Conservation (phyloP, 2,329 filamentous ascomycete species). For the Gaeumannomyces sp. region DNA sequence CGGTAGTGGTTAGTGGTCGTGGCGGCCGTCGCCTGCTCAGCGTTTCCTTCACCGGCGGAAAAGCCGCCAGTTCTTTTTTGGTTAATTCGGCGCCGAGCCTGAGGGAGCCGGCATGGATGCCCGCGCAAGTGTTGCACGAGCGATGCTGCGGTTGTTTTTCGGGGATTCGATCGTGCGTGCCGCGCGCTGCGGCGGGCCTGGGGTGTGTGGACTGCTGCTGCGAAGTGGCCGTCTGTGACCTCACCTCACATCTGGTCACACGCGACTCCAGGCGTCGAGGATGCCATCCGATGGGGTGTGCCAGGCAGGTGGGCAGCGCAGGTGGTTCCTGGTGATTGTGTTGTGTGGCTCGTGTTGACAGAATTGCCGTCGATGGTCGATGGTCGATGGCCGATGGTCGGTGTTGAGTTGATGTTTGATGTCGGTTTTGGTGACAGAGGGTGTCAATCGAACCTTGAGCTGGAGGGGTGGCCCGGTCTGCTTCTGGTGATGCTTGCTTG, state of each 20-base stretch:
- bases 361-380: neutral
- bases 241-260: conserved; percentile 1
- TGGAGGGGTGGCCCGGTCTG: neutral
- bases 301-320: neutral
- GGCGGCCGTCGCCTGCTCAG: neutral
- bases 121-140: neutral
- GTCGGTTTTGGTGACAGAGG: neutral
- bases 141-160: neutral
- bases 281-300: neutral
- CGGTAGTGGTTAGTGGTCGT: neutral
- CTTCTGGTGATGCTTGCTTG: neutral
- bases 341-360: neutral
- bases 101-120: neutral
- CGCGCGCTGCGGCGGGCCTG: neutral
- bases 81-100: neutral
- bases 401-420: neutral
- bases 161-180: neutral
- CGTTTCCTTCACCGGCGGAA: neutral
- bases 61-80: neutral
- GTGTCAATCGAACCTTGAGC: neutral
- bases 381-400: neutral
- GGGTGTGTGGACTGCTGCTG: neutral
- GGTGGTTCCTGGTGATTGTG: neutral
- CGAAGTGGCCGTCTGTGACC: neutral
- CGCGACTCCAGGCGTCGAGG: neutral